These are phyloP conservation scores for Lactarius pseudohatsudake DNA, from an alignment of 768 basidiomycete species.

Conservation along the genomic window DNA sequence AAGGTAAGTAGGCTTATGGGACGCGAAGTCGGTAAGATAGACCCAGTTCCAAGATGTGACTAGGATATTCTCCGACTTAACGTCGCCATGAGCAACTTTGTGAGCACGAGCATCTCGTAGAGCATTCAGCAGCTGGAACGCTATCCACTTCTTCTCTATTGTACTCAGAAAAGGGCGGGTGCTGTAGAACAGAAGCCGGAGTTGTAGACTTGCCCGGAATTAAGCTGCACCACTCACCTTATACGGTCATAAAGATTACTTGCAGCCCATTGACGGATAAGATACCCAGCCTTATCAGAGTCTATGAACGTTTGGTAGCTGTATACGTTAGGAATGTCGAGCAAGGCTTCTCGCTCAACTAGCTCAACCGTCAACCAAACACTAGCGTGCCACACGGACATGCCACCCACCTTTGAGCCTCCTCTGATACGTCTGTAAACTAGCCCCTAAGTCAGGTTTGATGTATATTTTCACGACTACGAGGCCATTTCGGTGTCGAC, in stretches of 20 bases:
- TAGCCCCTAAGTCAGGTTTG: conserved; percentile 86
- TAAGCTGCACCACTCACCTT: conserved; percentile 56
- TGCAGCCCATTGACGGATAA: conserved; percentile 92
- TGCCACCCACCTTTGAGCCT: conserved; percentile 66
- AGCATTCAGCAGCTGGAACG: conserved; percentile 86
- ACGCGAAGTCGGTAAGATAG: conserved; percentile 91
- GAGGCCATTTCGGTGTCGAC: conserved; percentile 77
- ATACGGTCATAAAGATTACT: conserved; percentile 96
- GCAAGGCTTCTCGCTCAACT: conserved; percentile 85
- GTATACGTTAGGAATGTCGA: conserved; percentile 85
- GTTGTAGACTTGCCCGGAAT: not conserved
- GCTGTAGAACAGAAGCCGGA: conserved; percentile 43
- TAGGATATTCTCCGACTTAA: conserved; percentile 96
- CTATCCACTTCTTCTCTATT: conserved; percentile 98
- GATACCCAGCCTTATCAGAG: conserved; percentile 94
- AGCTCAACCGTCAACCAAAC: conserved; percentile 18
- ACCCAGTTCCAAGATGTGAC: conserved; percentile 97
- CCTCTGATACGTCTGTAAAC: conserved; percentile 69
- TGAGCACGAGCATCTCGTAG: conserved; percentile 79
- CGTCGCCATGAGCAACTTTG: conserved; percentile 94
- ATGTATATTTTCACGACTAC: conserved; percentile 94
- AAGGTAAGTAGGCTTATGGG: conserved; percentile 92
- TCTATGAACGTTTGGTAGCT: conserved; percentile 88
- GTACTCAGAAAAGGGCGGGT: conserved; percentile 90
- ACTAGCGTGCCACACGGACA: conserved; percentile 16